Conservation (phyloP, 768 basidiomycete genomes). For the Fomitopsis serialis region DNA sequence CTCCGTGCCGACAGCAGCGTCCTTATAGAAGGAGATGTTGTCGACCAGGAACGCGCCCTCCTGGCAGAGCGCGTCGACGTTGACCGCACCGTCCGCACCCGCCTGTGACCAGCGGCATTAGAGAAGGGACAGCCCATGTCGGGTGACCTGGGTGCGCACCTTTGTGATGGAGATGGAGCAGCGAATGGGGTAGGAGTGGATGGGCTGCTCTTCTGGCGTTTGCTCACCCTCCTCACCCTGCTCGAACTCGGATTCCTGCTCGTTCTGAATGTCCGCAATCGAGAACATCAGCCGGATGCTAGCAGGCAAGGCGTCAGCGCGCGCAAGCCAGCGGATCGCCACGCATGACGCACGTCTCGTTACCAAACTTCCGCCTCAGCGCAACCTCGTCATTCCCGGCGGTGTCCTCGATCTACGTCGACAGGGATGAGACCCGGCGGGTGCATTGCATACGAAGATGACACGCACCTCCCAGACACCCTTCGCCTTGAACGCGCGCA, state of each 20-base stretch:
- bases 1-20: slow-evolving; percentile 65
- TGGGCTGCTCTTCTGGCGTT: slow-evolving; percentile 27
- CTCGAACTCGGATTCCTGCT: slow-evolving; percentile 32
- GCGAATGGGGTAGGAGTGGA: slow-evolving; percentile 63
- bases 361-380: slow-evolving; percentile 81
- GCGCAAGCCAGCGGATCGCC: not conserved
- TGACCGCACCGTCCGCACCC: slow-evolving; percentile 58
- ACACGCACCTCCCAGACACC: slow-evolving; percentile 71
- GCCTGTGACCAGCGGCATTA: slow-evolving; percentile 28
- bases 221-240: slow-evolving; percentile 34
- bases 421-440: not conserved
- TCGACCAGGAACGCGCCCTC: slow-evolving; percentile 82
- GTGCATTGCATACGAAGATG: not conserved
- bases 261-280: slow-evolving; percentile 74
- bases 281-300: slow-evolving; percentile 92
- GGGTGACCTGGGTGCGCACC: slow-evolving; percentile 29
- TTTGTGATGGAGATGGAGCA: slow-evolving; percentile 83
- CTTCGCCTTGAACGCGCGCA: slow-evolving; percentile 66
- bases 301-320: not conserved
- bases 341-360: slow-evolving; percentile 64
- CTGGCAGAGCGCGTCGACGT: slow-evolving; percentile 73
- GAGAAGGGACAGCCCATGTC: too few species aligned
- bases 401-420: slow-evolving; percentile 58
- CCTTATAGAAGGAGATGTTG: slow-evolving; percentile 82
- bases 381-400: slow-evolving; percentile 77